These are phyloP conservation scores for Nitzschia sp. DNA, from an alignment of 108 stramenopile genomes.

Conservation along the genomic window DNA sequence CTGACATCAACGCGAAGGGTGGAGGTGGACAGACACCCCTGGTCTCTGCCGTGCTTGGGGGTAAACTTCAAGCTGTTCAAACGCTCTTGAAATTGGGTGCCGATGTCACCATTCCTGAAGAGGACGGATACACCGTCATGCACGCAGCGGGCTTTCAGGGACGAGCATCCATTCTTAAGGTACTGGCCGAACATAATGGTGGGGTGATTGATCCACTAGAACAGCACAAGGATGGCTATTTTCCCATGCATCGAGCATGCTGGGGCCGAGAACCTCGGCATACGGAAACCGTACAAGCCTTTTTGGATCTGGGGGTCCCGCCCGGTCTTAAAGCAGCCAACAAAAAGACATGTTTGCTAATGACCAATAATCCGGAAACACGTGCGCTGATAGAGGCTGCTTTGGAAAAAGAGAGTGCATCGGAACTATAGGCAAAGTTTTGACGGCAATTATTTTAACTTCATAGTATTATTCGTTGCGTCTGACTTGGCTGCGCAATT, in stretches of 20 bases:
- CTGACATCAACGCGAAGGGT: conserved; percentile 36
- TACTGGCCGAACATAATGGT: conserved; percentile 23
- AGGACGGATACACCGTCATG: conserved; percentile 50
- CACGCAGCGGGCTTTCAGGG: conserved; percentile 62
- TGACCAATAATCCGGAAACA: conserved; percentile 35
- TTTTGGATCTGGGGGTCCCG: conserved; percentile 33
- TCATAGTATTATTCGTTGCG: background rate
- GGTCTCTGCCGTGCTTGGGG: conserved; percentile 37
- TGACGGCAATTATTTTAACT: background rate
- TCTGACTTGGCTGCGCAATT: background rate
- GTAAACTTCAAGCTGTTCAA: conserved; percentile 35
- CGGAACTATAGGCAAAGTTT: conserved; percentile 5
- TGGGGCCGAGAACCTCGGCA: conserved; percentile 40
- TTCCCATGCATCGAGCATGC: conserved; percentile 44
- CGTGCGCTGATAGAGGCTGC: background rate
- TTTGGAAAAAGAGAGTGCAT: background rate
- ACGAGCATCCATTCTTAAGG: conserved; percentile 35
- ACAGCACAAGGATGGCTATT: conserved; percentile 43
- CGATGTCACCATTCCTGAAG: conserved; percentile 40
- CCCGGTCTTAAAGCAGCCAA: conserved; percentile 9
- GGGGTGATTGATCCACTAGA: conserved; percentile 29
- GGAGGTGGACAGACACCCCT: conserved; percentile 48
- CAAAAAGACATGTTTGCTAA: conserved; percentile 29
- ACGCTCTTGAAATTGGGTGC: conserved; percentile 38
- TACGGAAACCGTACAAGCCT: conserved; percentile 30